Base-by-base conservation (phyloP, 2,329 filamentous ascomycete species). In the Diaporthe caulivora region DNA sequence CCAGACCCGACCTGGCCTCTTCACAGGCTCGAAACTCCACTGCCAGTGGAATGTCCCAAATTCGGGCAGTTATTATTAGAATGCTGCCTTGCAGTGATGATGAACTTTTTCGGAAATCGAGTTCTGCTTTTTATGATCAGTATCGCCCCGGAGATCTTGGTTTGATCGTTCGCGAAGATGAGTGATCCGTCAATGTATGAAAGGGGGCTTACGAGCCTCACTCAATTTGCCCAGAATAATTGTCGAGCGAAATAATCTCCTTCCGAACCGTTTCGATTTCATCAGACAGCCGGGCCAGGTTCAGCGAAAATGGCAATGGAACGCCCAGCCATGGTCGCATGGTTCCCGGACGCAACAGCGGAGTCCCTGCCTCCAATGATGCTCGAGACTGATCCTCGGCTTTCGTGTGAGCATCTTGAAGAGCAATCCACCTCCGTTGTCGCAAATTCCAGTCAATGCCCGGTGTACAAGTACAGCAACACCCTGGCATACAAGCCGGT, bases 351-450 rank as follows among this genome's bases (percentile, higher is more conserved):
- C 31, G 44, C 54, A 26, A 73, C 71, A 4, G 73, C 49, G 9
- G 42, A 42, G 18, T 49, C 49, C 10, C 34, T 74, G 53, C 64
- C 70, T 44, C 62, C 72, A 1, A 58, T 70, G 54, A 69, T 72
- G 62, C 70, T 70, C 10, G 70, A 72, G 47, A 71, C 72, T 10
- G 68, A 74, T 40, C 72, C 44, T 21, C 67, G 68, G 11, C 58
- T 73, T 13, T 71, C 68, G 26, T 67, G 72, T 57, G 51, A 73
- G 58, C 72, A 73, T 67, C 67, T 71, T 9, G 58, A 71, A 15
- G 51, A 71, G 26, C 15, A 21, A 26, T 44, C 26, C 7, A 6
- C 21, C 5, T 70, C 44, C 64, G 54, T 72, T 18, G n/a, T 72
- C 15, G 8, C 44, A 31, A 70, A 64, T 11, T 24, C 34, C 37